Conservation (phyloP, 805 yeast species). For the Cyberlindnera suaveolens region DNA sequence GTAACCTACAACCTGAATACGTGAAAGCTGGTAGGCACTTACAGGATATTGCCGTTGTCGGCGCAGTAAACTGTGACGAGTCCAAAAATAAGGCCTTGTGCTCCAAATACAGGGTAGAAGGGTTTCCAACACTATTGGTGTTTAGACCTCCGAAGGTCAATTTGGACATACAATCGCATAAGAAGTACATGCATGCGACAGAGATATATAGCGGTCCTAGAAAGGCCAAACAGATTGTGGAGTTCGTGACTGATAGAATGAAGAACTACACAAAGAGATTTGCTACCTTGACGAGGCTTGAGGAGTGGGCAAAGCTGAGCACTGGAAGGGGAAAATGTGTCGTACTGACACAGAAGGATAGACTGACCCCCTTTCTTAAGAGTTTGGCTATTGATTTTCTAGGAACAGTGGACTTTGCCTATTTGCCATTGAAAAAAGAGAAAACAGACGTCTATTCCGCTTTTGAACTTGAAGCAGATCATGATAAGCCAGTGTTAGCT, state of each 20-base stretch:
- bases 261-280: conserved; percentile 61
- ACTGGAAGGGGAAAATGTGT: conserved; percentile 34
- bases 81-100: conserved; percentile 65
- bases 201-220: conserved; percentile 63
- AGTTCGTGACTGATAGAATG: conserved; percentile 49
- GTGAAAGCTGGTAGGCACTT: conserved; percentile 57
- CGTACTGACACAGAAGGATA: conserved; percentile 44
- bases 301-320: conserved; percentile 18
- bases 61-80: conserved; percentile 82
- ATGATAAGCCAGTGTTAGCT: conserved; percentile 9
- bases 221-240: conserved; percentile 44
- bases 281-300: conserved; percentile 28
- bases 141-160: conserved; percentile 74
- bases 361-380: conserved; percentile 50
- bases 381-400: conserved; percentile 67
- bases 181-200: conserved; percentile 37
- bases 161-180: conserved; percentile 14
- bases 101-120: conserved; percentile 54
- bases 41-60: conserved; percentile 56
- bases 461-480: conserved; percentile 12
- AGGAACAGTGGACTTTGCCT: conserved; percentile 42
- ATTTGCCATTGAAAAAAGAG: conserved; percentile 26
- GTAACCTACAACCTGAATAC: conserved; percentile 58
- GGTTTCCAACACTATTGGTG: conserved; percentile 79
- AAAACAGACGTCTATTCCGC: conserved; percentile 14